phyloP scores from a whole-genome alignment of 1,284 basidiomycete genomes.

The Rhizoctonia solani region DNA sequence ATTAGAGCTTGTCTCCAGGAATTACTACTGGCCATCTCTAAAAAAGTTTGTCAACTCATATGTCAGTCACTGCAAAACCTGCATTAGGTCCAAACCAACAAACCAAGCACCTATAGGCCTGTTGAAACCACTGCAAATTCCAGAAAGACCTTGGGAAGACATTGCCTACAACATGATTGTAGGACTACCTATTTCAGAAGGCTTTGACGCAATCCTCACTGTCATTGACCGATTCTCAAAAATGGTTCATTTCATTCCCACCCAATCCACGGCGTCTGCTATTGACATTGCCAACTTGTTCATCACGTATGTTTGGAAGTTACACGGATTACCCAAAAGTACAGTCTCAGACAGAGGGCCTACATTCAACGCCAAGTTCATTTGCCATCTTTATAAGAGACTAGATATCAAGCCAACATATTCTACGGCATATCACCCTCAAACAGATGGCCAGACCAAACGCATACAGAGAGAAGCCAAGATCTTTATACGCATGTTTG shows the following conservation, averaged over 20 bases:
- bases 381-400: constrained; percentile 8
- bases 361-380: constrained; percentile 30
- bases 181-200: too few species aligned
- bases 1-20: too few species aligned
- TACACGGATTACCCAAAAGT: neutral
- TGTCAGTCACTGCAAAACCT: too few species aligned
- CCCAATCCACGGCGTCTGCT: too few species aligned
- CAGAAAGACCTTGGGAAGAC: too few species aligned
- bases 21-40: too few species aligned
- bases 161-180: too few species aligned
- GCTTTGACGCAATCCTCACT: too few species aligned
- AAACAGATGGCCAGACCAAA: constrained; percentile 27
- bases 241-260: too few species aligned
- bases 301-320: constrained; percentile 3
- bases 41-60: too few species aligned
- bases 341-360: neutral
- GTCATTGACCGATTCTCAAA: too few species aligned
- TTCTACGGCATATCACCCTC: constrained; percentile 31
- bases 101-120: neutral
- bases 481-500: neutral
- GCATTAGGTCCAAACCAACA: neutral
- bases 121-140: neutral
- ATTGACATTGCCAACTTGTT: neutral
- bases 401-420: neutral
- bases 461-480: constrained; percentile 5